A percentile compares a stretch with the other conserved stretches of the same genome.
phyloP scores from a whole-genome alignment of 441 rosid genomes.

The Raphanus hybrid region DNA sequence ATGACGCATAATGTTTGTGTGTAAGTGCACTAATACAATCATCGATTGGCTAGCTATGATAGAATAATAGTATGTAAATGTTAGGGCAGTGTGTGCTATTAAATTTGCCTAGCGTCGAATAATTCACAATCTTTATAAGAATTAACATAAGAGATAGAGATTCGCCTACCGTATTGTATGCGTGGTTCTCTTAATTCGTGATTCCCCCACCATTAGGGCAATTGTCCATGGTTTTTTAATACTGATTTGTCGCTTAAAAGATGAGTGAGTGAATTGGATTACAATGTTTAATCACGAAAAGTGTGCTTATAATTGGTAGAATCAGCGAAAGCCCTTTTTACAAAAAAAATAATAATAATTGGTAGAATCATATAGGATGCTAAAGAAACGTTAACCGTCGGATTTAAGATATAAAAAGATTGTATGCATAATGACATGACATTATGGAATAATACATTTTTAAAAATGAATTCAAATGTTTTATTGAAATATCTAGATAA shows the following conservation, averaged over 20 bases:
- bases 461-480: not conserved
- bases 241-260: constrained; percentile 19
- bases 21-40: constrained; percentile 34
- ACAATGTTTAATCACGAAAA: constrained; percentile 2
- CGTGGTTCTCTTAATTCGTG: constrained; percentile 34
- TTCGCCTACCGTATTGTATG: constrained; percentile 32
- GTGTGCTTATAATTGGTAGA: constrained; percentile 30
- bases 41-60: constrained; percentile 20
- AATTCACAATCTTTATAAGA: not conserved
- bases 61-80: constrained; percentile 25
- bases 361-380: constrained; percentile 26
- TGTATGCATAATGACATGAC: constrained; percentile 20
- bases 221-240: constrained; percentile 13
- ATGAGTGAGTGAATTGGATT: constrained; percentile 21
- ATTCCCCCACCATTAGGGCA: constrained; percentile 30
- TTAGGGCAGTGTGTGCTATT: constrained; percentile 21
- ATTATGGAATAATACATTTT: constrained; percentile 13
- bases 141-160: constrained; percentile 20
- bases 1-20: not conserved
- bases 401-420: constrained; percentile 5
- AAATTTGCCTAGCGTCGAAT: constrained; percentile 25
- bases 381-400: constrained; percentile 14
- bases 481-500: constrained; percentile 6
- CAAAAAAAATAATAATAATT: constrained; percentile 1
- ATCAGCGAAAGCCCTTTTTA: no score